Base-by-base conservation (phyloP, 1,139 yeast species). In the Nakaseomyces uthaithaninus region DNA sequence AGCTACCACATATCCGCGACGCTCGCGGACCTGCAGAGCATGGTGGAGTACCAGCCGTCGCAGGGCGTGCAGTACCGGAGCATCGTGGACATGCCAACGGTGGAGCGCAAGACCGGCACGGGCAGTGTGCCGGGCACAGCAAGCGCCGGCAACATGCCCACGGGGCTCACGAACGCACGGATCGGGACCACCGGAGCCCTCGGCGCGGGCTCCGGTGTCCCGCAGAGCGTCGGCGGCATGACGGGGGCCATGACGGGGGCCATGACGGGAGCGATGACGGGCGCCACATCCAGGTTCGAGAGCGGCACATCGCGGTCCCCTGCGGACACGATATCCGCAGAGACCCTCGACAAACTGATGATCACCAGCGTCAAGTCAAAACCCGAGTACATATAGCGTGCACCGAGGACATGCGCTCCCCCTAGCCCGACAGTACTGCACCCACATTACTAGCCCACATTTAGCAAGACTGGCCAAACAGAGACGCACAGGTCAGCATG, bases 21-120 rank as follows among this genome's bases (percentile, higher is more conserved):
- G 1, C 36, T 60, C 18, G 38, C 46, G 10, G 48, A 48, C 25
- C 37, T 60, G 15, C 50, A 52, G 17, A 46, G 45, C 10, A 42
- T 60, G 42, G 49, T 55, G 1, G 51, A 55, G 30, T 60, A 58
- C 40, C 55, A 58, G 31, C 63, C 64, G 4, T 49, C 62, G 7
- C 62, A 58, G 36, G 65, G 65, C n/a, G 52, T 56, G 9, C 53
- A 52, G 19, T 57, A 58, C 36, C 51, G 47, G 33, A 44, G 42
- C 15, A 14, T 23, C 35, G 20, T 24, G 27, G 27, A 33, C 39
- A 18, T 18, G 28, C 25, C 37, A 23, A 19, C 38, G 16, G 36
- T 40, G 12, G 17, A 30, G 10, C 11, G 20, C 18, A 26, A 28
- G 11, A 24, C 23, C 31, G 24, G 18, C 19, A 18, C 31, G 10